These are phyloP conservation scores for Pichia norvegensis DNA, from an alignment of 1,139 yeast species.

Conservation along the genomic window DNA sequence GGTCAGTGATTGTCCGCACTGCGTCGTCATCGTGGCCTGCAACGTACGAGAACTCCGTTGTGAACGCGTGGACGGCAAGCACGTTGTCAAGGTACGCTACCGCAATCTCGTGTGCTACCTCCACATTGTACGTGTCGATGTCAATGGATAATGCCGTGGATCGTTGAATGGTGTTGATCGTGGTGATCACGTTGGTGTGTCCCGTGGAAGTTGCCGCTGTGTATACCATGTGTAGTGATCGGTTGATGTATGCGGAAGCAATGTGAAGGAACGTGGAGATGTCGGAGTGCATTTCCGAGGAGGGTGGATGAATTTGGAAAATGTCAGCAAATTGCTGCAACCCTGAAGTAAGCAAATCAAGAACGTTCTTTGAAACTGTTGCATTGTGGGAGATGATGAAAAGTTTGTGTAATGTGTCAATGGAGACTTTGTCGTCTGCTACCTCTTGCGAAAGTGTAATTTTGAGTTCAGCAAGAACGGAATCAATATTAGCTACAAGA, in stretches of 20 bases:
- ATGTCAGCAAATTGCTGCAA: slow-evolving; percentile 2
- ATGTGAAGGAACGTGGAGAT: slow-evolving; percentile 5
- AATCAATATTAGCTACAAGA: slow-evolving; percentile 18
- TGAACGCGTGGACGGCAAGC: slow-evolving; percentile 12
- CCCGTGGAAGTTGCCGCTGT: background rate
- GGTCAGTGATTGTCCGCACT: background rate
- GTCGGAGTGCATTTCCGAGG: background rate
- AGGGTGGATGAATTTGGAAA: background rate
- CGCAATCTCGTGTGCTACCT: slow-evolving; percentile 5
- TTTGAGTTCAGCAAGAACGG: slow-evolving; percentile 18
- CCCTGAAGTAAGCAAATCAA: background rate
- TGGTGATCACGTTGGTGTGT: background rate
- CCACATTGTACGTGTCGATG: slow-evolving; percentile 1
- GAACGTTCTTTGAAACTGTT: background rate
- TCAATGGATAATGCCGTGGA: slow-evolving; percentile 3
- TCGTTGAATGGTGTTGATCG: slow-evolving; percentile 8
- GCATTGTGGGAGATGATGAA: slow-evolving; percentile 5
- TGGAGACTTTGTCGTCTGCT: background rate
- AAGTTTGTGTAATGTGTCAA: slow-evolving; percentile 9
- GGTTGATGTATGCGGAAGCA: slow-evolving; percentile 2
- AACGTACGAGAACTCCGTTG: slow-evolving; percentile 4
- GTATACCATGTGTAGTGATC: slow-evolving; percentile 1
- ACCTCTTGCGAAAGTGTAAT: slow-evolving; percentile 14
- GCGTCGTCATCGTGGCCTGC: background rate
- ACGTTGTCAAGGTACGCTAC: slow-evolving; percentile 7